A percentile compares a stretch with the other conserved stretches of the same genome.
These are phyloP conservation scores for Neurospora cerealis DNA, from an alignment of 495 filamentous ascomycete genomes.

Conservation along the genomic window DNA sequence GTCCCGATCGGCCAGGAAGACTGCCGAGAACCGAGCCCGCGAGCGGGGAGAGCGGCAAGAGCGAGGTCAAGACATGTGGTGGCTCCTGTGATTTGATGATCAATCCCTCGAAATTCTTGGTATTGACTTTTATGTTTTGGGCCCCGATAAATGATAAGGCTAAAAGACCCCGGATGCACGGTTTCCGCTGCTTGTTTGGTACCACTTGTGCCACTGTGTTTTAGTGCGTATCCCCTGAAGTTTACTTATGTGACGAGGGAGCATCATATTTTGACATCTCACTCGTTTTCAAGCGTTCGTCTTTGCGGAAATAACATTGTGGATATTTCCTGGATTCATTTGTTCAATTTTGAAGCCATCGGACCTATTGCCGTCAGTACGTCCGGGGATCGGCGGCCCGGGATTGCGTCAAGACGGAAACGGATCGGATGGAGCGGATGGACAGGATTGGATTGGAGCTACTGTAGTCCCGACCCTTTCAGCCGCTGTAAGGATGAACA, in stretches of 20 bases:
- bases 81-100: background rate
- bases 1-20: background rate
- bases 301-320: too few relatives aligned
- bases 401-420: background rate
- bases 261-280: too few relatives aligned
- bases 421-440: background rate
- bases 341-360: background rate
- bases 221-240: background rate
- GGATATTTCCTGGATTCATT: too few relatives aligned
- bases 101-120: background rate
- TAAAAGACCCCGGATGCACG: background rate
- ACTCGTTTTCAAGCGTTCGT: background rate
- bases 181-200: background rate
- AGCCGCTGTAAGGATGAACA: background rate
- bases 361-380: background rate
- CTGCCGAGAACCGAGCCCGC: background rate
- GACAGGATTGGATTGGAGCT: too few relatives aligned
- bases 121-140: background rate
- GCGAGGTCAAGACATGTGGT: too few relatives aligned
- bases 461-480: too few relatives aligned
- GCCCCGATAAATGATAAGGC: background rate
- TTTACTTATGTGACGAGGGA: background rate
- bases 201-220: background rate
- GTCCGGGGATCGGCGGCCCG: background rate
- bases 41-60: background rate